These are phyloP conservation scores for Clausena lansium DNA, from an alignment of 345 rosid species.

Conservation along the genomic window DNA sequence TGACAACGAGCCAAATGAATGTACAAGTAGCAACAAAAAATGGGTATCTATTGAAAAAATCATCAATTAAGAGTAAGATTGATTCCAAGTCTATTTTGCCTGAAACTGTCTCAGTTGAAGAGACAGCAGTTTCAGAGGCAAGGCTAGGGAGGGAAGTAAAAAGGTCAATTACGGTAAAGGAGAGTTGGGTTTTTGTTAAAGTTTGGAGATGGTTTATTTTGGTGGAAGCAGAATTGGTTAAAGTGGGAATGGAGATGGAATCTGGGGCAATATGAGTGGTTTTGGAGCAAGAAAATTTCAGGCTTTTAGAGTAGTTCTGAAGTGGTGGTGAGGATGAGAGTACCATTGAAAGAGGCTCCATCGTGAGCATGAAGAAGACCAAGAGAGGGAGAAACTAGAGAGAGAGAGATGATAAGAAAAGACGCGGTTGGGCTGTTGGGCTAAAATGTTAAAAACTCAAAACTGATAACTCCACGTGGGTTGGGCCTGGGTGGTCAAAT, in stretches of 20 bases:
- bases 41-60: constrained; percentile 71
- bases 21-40: constrained; percentile 87
- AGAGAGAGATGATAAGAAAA: constrained; percentile 14
- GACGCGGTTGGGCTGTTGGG: not conserved
- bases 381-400: not conserved
- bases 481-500: not conserved
- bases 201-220: not conserved
- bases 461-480: not conserved
- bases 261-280: not conserved
- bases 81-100: constrained; percentile 72
- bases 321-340: constrained; percentile 36
- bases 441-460: too few relatives aligned
- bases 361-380: constrained; percentile 12
- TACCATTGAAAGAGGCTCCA: constrained; percentile 42
- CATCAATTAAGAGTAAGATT: constrained; percentile 59
- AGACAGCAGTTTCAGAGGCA: constrained; percentile 47
- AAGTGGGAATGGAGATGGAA: not conserved
- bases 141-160: constrained; percentile 45
- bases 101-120: constrained; percentile 33
- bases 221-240: not conserved
- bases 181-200: constrained; percentile 36
- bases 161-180: constrained; percentile 35
- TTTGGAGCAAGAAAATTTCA: constrained; percentile 21
- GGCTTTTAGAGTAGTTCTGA: constrained; percentile 34
- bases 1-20: constrained; percentile 72